Evolutionary conservation across 345 rosid species (phyloP), one percentile per base, ranked within the genome.

Genomic region (Ceriops zippeliana): DNA sequence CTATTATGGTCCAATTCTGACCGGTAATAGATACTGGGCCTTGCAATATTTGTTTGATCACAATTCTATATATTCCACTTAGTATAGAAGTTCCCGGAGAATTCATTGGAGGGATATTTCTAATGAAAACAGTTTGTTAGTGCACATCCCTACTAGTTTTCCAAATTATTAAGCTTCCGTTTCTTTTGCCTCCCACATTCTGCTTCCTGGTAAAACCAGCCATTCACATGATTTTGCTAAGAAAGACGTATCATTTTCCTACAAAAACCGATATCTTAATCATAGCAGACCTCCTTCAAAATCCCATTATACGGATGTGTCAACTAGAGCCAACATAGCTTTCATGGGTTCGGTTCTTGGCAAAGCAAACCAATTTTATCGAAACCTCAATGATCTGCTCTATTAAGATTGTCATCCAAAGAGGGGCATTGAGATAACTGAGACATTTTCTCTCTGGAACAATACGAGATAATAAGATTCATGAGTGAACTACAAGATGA

Each of bases 371-470:
- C 47, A 38, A 11, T 31, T 54, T 67, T 30, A 42, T 26, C 8
- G 34, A 21, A 27, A 19, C 8, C 17, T 57, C 62, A 38, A 11
- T 53, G 20, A 42, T 66, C 68, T 22, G 22, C 54, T 24, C 49
- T 26, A 38, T 27, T 19, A 30, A 54, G 57, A 53, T 30, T 66
- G 30, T 62, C 59, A 38, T 51, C 10, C 61, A 17, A 31, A 38
- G 38, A 30, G 47, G 61, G 52, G 22, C 15, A 16, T 54, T 13
- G 59, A 35, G 52, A 32, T n/a, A 68, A 62, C 21, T 7, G 57
- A 37, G 2, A 72, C 58, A 31, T 52, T 69, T 62, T 57, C 70
- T 61, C 11, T 38, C 31, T n/a, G 51, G n/a, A 64, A 20, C 56
- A 66, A 27, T 24, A 10, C 16, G 26, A 31, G 51, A 52, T 21